These are phyloP conservation scores for Yamadazyma phyllophila DNA, from an alignment of 805 yeast species.

Conservation along the genomic window DNA sequence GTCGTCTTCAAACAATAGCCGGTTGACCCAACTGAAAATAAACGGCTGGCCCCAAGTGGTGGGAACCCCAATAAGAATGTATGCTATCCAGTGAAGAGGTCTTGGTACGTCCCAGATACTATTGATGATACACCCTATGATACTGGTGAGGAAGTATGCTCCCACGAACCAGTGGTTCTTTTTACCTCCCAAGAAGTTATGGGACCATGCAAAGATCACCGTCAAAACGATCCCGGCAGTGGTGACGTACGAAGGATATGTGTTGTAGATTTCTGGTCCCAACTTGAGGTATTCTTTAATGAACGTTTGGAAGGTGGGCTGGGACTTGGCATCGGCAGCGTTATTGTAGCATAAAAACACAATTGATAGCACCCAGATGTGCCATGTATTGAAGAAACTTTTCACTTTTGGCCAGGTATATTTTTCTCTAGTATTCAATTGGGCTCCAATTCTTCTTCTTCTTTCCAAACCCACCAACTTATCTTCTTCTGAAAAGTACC, in stretches of 20 bases:
- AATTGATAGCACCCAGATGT: constrained; percentile 43
- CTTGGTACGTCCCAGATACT: constrained; percentile 49
- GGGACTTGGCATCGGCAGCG: constrained; percentile 27
- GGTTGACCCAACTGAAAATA: constrained; percentile 56
- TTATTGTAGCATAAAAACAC: constrained; percentile 38
- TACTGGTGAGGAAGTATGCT: constrained; percentile 36
- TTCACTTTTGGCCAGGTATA: constrained; percentile 42
- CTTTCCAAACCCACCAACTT: constrained; percentile 48
- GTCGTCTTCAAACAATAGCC: constrained; percentile 43
- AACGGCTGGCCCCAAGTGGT: constrained; percentile 54
- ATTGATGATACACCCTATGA: constrained; percentile 42
- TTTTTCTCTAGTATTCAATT: constrained; percentile 38
- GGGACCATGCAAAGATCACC: constrained; percentile 24
- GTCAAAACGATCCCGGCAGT: constrained; percentile 27
- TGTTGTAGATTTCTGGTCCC: constrained; percentile 30
- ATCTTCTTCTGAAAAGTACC: constrained; percentile 28
- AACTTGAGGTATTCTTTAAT: constrained; percentile 28
- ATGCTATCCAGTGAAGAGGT: constrained; percentile 50
- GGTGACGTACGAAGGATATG: constrained; percentile 28
- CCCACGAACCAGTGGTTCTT: constrained; percentile 36
- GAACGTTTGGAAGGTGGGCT: constrained; percentile 40
- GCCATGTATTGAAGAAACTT: constrained; percentile 48
- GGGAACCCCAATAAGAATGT: constrained; percentile 49
- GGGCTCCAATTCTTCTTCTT: constrained; percentile 40
- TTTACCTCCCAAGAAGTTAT: constrained; percentile 31